Percentiles rank a stretch among this genome's conserved stretches.
Evolutionary conservation across 441 rosid species (phyloP).

Genomic region (Mallotus japonicus): DNA sequence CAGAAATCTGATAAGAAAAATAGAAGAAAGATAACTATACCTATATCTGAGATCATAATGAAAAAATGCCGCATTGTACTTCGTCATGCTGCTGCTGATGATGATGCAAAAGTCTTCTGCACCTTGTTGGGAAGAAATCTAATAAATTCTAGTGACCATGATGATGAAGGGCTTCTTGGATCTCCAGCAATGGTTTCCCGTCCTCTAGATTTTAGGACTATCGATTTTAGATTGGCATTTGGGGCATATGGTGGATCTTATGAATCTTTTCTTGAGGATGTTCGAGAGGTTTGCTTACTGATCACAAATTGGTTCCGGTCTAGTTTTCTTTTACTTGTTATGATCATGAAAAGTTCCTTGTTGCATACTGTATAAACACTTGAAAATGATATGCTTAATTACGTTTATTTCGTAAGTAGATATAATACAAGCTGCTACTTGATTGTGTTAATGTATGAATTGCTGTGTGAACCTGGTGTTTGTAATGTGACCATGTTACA

Average conservation of each 20-base stretch:
- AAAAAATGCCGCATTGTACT: slow-evolving; percentile 83
- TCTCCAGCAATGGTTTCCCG: slow-evolving; percentile 97
- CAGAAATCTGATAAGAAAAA: slow-evolving; percentile 54
- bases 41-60: slow-evolving; percentile 79
- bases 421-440: neutral
- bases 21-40: slow-evolving; percentile 53
- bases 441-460: neutral
- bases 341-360: neutral
- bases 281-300: slow-evolving; percentile 71
- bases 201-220: slow-evolving; percentile 94
- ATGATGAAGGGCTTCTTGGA: slow-evolving; percentile 97
- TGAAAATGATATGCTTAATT: neutral
- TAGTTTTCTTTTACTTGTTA: neutral
- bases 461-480: slow-evolving; percentile 8
- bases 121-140: slow-evolving; percentile 86
- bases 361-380: neutral
- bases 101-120: slow-evolving; percentile 82
- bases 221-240: slow-evolving; percentile 91
- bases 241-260: slow-evolving; percentile 89
- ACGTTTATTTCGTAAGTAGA: neutral
- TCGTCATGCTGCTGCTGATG: slow-evolving; percentile 83
- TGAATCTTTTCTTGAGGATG: slow-evolving; percentile 95
- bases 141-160: slow-evolving; percentile 67
- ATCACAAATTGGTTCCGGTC: neutral
- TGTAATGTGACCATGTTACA: slow-evolving; percentile 1